Evolutionary conservation across 73 alveolate species (phyloP).

Genomic region (Symbiodinium natans): DNA sequence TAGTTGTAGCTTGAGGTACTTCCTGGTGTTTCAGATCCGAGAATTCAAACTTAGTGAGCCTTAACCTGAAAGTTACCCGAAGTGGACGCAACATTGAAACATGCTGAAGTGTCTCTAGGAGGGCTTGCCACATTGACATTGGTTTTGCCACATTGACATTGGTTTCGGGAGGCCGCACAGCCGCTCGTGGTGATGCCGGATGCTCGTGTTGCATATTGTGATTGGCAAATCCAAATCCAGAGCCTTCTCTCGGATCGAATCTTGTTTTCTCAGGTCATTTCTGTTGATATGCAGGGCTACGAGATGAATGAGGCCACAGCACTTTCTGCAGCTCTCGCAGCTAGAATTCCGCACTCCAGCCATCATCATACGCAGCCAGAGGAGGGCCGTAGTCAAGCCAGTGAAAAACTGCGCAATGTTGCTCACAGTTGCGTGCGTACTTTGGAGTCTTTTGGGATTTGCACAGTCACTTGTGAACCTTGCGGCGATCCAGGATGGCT

Average conservation of each 20-base stretch:
- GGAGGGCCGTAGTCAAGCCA: too few species aligned
- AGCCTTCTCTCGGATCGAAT: not conserved
- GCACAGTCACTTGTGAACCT: too few species aligned
- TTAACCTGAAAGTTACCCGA: not conserved
- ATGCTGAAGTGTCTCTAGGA: not conserved
- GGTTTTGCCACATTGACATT: not conserved
- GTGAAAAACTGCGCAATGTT: too few species aligned
- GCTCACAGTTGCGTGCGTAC: too few species aligned
- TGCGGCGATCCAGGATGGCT: not conserved
- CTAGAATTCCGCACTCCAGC: not conserved
- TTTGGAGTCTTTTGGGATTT: too few species aligned
- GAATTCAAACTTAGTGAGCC: not conserved
- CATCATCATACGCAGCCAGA: too few species aligned
- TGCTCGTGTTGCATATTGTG: not conserved
- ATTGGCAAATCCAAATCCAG: not conserved
- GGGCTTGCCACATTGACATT: not conserved
- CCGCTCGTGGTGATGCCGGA: not conserved
- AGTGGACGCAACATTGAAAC: not conserved
- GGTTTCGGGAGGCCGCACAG: not conserved
- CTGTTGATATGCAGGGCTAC: slow-evolving; percentile 83
- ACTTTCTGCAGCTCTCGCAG: not conserved
- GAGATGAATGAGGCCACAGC: slow-evolving; percentile 27
- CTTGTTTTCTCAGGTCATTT: slow-evolving; percentile 6
- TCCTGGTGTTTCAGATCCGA: not conserved
- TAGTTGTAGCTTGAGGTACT: not conserved